Evolutionary conservation across 1,284 basidiomycete genomes (phyloP).

Genomic region (Moniliella sp.): DNA sequence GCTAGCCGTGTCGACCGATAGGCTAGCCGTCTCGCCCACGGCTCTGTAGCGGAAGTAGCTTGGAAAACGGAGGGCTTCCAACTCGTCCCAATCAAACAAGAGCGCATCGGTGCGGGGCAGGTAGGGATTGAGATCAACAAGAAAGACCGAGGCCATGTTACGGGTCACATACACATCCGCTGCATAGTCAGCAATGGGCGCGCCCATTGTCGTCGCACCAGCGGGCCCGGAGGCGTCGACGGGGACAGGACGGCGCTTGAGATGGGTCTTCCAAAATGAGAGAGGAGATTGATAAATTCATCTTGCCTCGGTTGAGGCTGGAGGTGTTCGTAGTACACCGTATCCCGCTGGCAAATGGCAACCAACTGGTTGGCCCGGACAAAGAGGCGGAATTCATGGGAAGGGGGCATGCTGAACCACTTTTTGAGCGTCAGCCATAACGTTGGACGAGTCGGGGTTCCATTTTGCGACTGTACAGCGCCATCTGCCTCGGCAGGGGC

Average conservation of each 20-base stretch:
- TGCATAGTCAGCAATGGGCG: conserved; percentile 37
- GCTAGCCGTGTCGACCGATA: background rate
- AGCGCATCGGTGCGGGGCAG: conserved; percentile 62
- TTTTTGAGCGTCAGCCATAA: conserved; percentile 75
- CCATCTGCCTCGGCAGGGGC: background rate
- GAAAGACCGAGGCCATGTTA: conserved; percentile 49
- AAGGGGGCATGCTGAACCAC: conserved; percentile 64
- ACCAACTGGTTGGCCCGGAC: conserved; percentile 7
- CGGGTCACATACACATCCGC: conserved; percentile 72
- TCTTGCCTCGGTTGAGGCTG: conserved; percentile 37
- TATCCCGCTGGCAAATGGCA: conserved; percentile 74
- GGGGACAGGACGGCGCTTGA: too few species aligned
- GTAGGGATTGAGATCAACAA: conserved; percentile 79
- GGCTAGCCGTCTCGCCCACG: background rate
- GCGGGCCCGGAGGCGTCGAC: background rate
- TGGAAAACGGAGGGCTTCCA: conserved; percentile 34
- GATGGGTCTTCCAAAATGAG: conserved; percentile 49
- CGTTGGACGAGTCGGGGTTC: conserved; percentile 37
- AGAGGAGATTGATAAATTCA: conserved; percentile 40
- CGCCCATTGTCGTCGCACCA: background rate
- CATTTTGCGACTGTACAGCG: background rate
- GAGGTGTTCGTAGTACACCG: conserved; percentile 59
- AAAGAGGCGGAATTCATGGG: conserved; percentile 34
- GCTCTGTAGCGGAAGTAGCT: background rate
- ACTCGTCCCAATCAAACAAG: conserved; percentile 61